Conservation (phyloP, 1,284 basidiomycete species). For the Leccinum angustisporum region DNA sequence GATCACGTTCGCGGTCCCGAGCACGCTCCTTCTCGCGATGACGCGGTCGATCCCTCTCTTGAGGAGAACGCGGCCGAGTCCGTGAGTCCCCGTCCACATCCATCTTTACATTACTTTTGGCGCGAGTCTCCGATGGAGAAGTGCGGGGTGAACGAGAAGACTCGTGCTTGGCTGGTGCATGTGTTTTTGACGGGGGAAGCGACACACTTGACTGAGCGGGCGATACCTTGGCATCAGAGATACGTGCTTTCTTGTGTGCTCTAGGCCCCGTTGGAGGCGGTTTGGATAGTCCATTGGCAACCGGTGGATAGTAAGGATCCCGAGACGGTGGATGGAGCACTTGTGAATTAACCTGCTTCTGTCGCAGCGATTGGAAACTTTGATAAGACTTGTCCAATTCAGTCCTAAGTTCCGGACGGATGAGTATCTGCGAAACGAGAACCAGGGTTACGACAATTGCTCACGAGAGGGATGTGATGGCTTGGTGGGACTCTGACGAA, state of each 20-base stretch:
- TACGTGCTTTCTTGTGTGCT: conserved; percentile 71
- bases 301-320: conserved; percentile 27
- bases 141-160: conserved; percentile 41
- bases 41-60: conserved; percentile 41
- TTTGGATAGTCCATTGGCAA: conserved; percentile 42
- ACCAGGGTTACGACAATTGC: conserved; percentile 30
- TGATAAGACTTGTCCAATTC: conserved; percentile 76
- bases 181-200: conserved; percentile 33
- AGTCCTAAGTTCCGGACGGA: conserved; percentile 35
- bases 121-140: conserved; percentile 36
- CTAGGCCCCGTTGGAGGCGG: conserved; percentile 72
- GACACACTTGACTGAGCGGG: conserved; percentile 38
- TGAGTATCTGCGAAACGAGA: conserved; percentile 13
- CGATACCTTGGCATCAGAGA: conserved; percentile 54
- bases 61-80: conserved; percentile 38
- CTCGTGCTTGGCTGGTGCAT: conserved; percentile 27
- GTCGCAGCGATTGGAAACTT: conserved; percentile 48
- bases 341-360: conserved; percentile 39
- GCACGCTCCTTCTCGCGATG: conserved; percentile 38
- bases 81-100: conserved; percentile 56
- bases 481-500: conserved; percentile 67
- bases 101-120: conserved; percentile 47
- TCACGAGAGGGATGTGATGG: conserved; percentile 69
- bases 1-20: conserved; percentile 34
- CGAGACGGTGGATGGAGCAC: conserved; percentile 38